Percentiles rank a stretch among this genome's conserved stretches.
These are phyloP conservation scores for Dimocarpus longan DNA, from an alignment of 345 rosid species.

Conservation along the genomic window DNA sequence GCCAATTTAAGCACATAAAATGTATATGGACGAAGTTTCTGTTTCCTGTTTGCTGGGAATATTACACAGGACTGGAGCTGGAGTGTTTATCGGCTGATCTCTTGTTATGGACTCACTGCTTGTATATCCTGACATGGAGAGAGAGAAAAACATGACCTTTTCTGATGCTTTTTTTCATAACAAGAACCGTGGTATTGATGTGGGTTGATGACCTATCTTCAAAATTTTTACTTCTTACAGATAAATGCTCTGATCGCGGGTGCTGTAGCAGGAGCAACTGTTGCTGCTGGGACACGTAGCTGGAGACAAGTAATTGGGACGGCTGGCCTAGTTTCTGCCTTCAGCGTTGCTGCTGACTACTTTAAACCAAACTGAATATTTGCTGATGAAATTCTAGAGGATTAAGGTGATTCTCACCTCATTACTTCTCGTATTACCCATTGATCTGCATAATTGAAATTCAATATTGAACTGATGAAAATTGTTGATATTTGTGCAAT, in stretches of 20 bases:
- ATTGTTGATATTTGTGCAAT: background rate
- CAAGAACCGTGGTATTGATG: background rate
- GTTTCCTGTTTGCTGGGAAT: background rate
- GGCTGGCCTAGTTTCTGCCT: constrained; percentile 68
- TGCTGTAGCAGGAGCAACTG: constrained; percentile 77
- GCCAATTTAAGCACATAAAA: background rate
- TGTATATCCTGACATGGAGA: background rate
- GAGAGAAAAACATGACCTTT: background rate
- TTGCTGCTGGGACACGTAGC: constrained; percentile 64
- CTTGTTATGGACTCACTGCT: background rate
- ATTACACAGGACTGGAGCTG: background rate
- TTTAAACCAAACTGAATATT: constrained; percentile 48
- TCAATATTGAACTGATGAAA: background rate
- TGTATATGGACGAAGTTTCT: background rate
- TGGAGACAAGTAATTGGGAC: constrained; percentile 55
- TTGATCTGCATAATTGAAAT: background rate
- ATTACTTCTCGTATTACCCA: background rate
- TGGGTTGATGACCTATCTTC: constrained; percentile 9
- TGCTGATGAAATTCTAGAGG: constrained; percentile 13
- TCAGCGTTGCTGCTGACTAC: constrained; percentile 64
- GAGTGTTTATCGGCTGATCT: background rate
- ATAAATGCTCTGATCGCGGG: constrained; percentile 77
- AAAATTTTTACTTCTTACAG: constrained; percentile 35
- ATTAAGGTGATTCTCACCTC: constrained; percentile 18
- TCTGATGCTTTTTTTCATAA: background rate